Evolutionary conservation across 1,139 yeast genomes (phyloP), one percentile per base, ranked within the genome.

Genomic region (Blastobotrys niveus): DNA sequence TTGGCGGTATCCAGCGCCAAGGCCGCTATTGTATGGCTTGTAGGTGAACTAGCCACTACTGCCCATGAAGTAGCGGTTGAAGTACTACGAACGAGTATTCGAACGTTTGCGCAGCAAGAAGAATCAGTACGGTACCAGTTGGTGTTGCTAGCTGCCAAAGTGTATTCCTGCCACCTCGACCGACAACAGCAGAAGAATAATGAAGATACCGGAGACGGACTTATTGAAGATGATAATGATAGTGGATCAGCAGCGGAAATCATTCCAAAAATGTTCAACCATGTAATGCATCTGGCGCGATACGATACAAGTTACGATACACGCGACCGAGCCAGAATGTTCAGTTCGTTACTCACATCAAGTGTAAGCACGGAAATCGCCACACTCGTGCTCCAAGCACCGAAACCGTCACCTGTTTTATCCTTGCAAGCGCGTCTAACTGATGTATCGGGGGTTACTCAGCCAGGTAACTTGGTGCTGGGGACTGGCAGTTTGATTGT

Each of bases 21-120:
- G 52, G 88, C 95, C 1, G 83, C 93, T 46, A 80, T 88, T 18
- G 73, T 91, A 15, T 93, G 97, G 97, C 73, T 89, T 10, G 76
- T 91, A 37, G 96, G 97, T 2, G 97, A 91, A 58, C 82, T 84
- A 57, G 63, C 74, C 1, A 62, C 63, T 1, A 55, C 68, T 9
- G 71, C 72, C 12, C 53, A 61, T 12, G 63, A 64, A 20, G 71
- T 84, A 38, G 87, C 87, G 0, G 93, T 94, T 0, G 96, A 91
- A 61, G 77, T 87, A 1, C 67, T 88, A 46, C 71, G 96, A 43
- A 64, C 66, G 7, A 64, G 83, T 34, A 64, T 82, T n/a, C 71
- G 71, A 34, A 63, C 60, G 2, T 85, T 84, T 61, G 68, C 80
- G 0, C 57, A 64, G n/a, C 83, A 84, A 57, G 68, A 70, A 2